A percentile compares a stretch with the other conserved stretches of the same genome.
Evolutionary conservation across 441 rosid species (phyloP).

Genomic region (Daphne laureola): DNA sequence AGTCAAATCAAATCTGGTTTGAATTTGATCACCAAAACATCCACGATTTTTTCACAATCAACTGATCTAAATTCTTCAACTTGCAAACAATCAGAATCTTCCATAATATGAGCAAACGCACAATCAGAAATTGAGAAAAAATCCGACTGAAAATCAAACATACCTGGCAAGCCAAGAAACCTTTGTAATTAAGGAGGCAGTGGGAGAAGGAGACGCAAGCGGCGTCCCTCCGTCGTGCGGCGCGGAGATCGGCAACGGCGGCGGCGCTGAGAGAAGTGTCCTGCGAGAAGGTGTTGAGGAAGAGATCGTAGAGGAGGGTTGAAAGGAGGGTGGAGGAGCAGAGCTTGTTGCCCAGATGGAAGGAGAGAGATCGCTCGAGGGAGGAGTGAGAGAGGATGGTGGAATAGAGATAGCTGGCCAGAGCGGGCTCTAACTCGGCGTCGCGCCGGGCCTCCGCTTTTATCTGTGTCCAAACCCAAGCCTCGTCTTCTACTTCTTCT

Average conservation of each 20-base stretch:
- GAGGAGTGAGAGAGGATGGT: slow-evolving; percentile 88
- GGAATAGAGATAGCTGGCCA: slow-evolving; percentile 87
- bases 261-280: slow-evolving; percentile 70
- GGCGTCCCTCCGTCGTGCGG: slow-evolving; percentile 77
- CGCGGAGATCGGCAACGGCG: slow-evolving; percentile 85
- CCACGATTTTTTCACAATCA: too few relatives aligned
- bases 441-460: slow-evolving; percentile 88
- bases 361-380: slow-evolving; percentile 71
- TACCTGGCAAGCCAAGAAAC: slow-evolving; percentile 92
- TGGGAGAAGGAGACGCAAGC: slow-evolving; percentile 96
- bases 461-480: slow-evolving; percentile 65
- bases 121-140: too few relatives aligned
- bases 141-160: neutral
- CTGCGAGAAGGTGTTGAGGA: slow-evolving; percentile 67
- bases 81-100: too few relatives aligned
- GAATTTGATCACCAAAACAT: too few relatives aligned
- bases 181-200: slow-evolving; percentile 91
- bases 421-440: slow-evolving; percentile 89
- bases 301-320: slow-evolving; percentile 81
- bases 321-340: slow-evolving; percentile 93
- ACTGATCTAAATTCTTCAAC: too few relatives aligned
- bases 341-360: slow-evolving; percentile 90
- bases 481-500: slow-evolving; percentile 27
- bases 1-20: too few relatives aligned
- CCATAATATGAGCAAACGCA: too few relatives aligned